A percentile compares a stretch with the other conserved stretches of the same genome.
Evolutionary conservation across 345 rosid species (phyloP).

Genomic region (Murraya koenigii): DNA sequence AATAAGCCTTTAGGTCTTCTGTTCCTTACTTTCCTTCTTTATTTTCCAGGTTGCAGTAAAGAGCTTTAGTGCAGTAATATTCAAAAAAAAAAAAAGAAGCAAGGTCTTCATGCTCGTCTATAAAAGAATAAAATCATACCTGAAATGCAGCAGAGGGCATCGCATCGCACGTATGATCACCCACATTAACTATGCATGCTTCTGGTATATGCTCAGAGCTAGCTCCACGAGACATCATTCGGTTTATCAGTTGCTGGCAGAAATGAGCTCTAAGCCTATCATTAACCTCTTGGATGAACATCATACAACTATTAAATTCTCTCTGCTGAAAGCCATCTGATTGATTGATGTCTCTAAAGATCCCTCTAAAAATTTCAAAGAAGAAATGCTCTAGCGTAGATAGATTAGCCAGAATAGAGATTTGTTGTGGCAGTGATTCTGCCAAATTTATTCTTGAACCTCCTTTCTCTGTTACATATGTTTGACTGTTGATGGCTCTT

Average conservation of each 20-base stretch:
- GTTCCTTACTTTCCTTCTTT: neutral
- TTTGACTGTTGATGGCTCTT: slow-evolving; percentile 31
- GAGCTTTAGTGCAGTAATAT: neutral
- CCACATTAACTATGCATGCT: slow-evolving; percentile 7
- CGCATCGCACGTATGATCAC: slow-evolving; percentile 11
- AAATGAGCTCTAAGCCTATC: slow-evolving; percentile 38
- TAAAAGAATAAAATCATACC: slow-evolving; percentile 30
- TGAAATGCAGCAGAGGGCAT: slow-evolving; percentile 48
- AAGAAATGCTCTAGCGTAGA: slow-evolving; percentile 44
- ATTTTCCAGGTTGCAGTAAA: neutral
- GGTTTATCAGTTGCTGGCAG: slow-evolving; percentile 34
- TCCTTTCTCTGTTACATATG: slow-evolving; percentile 11
- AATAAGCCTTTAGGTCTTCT: neutral
- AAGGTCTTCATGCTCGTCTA: neutral
- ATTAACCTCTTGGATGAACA: slow-evolving; percentile 32
- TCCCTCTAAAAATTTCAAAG: slow-evolving; percentile 25
- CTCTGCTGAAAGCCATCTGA: slow-evolving; percentile 20
- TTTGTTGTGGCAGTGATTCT: slow-evolving; percentile 38
- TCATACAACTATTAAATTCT: slow-evolving; percentile 30
- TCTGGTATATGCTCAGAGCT: slow-evolving; percentile 13
- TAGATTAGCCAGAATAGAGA: slow-evolving; percentile 47
- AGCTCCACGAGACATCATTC: slow-evolving; percentile 26
- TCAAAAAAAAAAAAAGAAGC: neutral
- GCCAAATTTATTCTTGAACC: slow-evolving; percentile 29
- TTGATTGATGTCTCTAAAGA: slow-evolving; percentile 21